Evolutionary conservation across 1,284 basidiomycete species (phyloP).

Genomic region (Malassezia arunalokei): DNA sequence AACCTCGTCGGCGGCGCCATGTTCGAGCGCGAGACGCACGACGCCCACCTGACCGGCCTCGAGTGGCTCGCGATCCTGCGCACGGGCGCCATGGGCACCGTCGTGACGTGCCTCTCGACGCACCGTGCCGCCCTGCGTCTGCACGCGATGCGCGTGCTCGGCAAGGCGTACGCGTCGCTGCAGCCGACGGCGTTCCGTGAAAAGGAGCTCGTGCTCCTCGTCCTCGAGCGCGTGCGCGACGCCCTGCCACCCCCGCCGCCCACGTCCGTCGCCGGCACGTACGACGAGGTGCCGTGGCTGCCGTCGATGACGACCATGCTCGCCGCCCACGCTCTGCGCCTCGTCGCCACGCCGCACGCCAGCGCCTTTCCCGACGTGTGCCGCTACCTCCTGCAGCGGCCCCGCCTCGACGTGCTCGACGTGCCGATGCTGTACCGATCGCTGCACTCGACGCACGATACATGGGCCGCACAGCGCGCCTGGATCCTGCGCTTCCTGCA

Average conservation of each 20-base stretch:
- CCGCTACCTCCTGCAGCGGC: slow-evolving; percentile 70
- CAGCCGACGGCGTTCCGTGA: slow-evolving; percentile 66
- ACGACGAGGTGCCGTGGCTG: slow-evolving; percentile 47
- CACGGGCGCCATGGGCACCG: slow-evolving; percentile 64
- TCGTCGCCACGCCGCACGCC: slow-evolving; percentile 64
- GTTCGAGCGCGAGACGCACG: slow-evolving; percentile 47
- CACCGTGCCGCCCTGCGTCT: slow-evolving; percentile 56
- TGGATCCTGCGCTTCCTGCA: slow-evolving; percentile 78
- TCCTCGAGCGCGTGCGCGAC: slow-evolving; percentile 56
- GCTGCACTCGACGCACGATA: slow-evolving; percentile 62
- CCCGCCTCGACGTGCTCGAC: slow-evolving; percentile 60
- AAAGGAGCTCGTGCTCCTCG: slow-evolving; percentile 61
- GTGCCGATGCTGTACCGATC: slow-evolving; percentile 74
- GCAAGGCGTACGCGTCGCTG: slow-evolving; percentile 44
- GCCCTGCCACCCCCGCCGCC: slow-evolving; percentile 10
- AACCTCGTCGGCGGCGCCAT: slow-evolving; percentile 59
- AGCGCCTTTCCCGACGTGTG: slow-evolving; percentile 69
- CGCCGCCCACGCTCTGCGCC: slow-evolving; percentile 64
- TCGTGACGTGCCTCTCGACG: slow-evolving; percentile 63
- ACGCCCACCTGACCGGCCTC: slow-evolving; percentile 52
- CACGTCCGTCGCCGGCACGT: slow-evolving; percentile 26
- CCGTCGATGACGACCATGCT: slow-evolving; percentile 69
- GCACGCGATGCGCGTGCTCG: slow-evolving; percentile 48
- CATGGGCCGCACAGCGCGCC: slow-evolving; percentile 62
- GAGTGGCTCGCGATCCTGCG: slow-evolving; percentile 75